Evolutionary conservation across 2,329 filamentous ascomycete genomes (phyloP), one percentile per base, ranked within the genome.

Genomic region (Emydomyces testavorans): DNA sequence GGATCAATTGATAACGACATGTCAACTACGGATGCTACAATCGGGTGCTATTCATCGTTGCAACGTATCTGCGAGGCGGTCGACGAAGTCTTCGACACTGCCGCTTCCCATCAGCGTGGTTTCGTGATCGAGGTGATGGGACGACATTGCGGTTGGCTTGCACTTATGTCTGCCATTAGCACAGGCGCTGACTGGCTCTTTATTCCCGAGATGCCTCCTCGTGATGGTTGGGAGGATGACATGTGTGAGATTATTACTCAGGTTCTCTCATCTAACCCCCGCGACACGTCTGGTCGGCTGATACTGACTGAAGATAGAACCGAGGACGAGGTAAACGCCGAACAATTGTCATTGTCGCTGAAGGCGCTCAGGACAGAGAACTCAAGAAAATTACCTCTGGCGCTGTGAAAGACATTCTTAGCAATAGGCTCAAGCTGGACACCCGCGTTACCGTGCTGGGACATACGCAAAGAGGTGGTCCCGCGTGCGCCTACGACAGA

Each of bases 91-190:
- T 72, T 98, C 58, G 90, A 98, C 67, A 89, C 90, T 16, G 96
- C 92, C 0, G 90, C 90, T 45, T 95, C 89, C 23, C 92, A 98
- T 67, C 93, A 94, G 55, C 78, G 92, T 58, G 92, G 92, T 32
- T 98, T 98, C 66, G 89, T 98, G 49, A 85, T 98, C 53, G 92
- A 95, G 66, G 92, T 98, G 60, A 98, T 98, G 92, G 92, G 92
- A 42, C 78, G 92, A 51, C 90, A 98, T 69, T 98, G 92, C 65
- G 92, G 92, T 53, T 98, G 92, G 92, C 74, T 98, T 53, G 92
- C 92, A 34, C 76, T 98, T 52, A 95, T 96, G 83, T 84, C 90
- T 11, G 90, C 89, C 60, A 89, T 98, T 51, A 89, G 86, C 50
- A 94, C 87, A 0, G 92, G 90, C 42, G 89, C 92, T 13, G 92